These are phyloP conservation scores for Pythium graminicola DNA, from an alignment of 352 stramenopile genomes.

Conservation along the genomic window DNA sequence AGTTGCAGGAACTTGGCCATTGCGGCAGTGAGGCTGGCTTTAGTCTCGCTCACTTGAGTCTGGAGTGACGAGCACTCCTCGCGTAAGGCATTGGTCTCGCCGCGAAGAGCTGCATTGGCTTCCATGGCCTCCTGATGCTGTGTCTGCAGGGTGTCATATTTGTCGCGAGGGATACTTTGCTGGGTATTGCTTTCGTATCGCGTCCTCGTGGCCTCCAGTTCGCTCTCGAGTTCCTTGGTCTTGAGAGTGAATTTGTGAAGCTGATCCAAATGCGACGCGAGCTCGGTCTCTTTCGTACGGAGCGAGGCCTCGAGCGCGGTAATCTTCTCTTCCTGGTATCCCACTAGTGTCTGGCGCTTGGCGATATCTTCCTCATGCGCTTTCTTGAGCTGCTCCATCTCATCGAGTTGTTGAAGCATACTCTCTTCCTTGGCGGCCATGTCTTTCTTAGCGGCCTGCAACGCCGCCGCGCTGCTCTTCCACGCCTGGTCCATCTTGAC, in stretches of 20 bases:
- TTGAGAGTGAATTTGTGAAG: slow-evolving; percentile 11
- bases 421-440: slow-evolving; percentile 6
- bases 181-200: slow-evolving; percentile 10
- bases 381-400: slow-evolving; percentile 26
- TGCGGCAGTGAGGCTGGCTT: slow-evolving; percentile 24
- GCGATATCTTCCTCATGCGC: slow-evolving; percentile 13
- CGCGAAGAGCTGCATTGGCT: slow-evolving; percentile 33
- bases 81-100: slow-evolving; percentile 49
- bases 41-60: slow-evolving; percentile 33
- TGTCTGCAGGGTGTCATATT: slow-evolving; percentile 24
- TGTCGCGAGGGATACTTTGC: slow-evolving; percentile 18
- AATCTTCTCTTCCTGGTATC: slow-evolving; percentile 25
- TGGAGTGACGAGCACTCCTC: slow-evolving; percentile 36
- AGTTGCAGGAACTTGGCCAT: slow-evolving; percentile 60
- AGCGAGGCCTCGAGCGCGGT: slow-evolving; percentile 3
- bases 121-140: slow-evolving; percentile 31
- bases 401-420: slow-evolving; percentile 1
- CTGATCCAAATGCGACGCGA: slow-evolving; percentile 8
- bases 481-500: slow-evolving; percentile 68
- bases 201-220: slow-evolving; percentile 18
- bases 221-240: slow-evolving; percentile 29
- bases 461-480: slow-evolving; percentile 42
- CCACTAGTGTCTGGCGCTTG: slow-evolving; percentile 16
- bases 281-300: slow-evolving; percentile 8
- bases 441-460: slow-evolving; percentile 18